Conservation (phyloP, 257 asterid species). For the Penstemon eatonii region DNA sequence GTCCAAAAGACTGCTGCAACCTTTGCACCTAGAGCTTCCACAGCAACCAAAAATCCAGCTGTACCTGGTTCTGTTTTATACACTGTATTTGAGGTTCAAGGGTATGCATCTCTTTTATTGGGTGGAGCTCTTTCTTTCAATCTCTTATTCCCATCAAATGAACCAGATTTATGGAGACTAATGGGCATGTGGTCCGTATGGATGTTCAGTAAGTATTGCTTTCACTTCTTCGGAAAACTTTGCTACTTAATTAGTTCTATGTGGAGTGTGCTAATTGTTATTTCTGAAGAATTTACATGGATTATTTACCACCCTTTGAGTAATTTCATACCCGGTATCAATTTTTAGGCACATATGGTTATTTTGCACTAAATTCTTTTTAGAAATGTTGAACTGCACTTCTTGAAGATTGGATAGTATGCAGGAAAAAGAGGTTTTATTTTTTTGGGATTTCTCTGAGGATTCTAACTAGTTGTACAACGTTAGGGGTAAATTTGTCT, state of each 20-base stretch:
- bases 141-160: slow-evolving; percentile 81
- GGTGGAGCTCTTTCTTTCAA: slow-evolving; percentile 95
- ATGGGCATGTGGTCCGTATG: slow-evolving; percentile 99
- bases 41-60: slow-evolving; percentile 83
- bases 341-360: neutral
- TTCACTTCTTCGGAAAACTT: neutral
- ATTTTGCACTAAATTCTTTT: neutral
- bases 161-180: slow-evolving; percentile 93
- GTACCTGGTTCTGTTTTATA: slow-evolving; percentile 72
- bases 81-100: slow-evolving; percentile 90
- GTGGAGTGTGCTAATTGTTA: neutral
- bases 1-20: slow-evolving; percentile 97
- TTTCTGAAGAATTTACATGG: neutral
- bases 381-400: neutral
- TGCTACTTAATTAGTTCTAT: neutral
- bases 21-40: slow-evolving; percentile 96
- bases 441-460: no score
- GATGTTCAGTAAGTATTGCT: slow-evolving; percentile 88
- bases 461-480: neutral
- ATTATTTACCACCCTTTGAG: neutral
- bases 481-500: no score
- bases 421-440: neutral
- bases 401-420: neutral
- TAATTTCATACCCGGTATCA: neutral
- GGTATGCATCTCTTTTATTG: slow-evolving; percentile 61